Evolutionary conservation across 1,139 yeast species (phyloP), one percentile per base, ranked within the genome.

Genomic region (Yamadazyma dendronema): DNA sequence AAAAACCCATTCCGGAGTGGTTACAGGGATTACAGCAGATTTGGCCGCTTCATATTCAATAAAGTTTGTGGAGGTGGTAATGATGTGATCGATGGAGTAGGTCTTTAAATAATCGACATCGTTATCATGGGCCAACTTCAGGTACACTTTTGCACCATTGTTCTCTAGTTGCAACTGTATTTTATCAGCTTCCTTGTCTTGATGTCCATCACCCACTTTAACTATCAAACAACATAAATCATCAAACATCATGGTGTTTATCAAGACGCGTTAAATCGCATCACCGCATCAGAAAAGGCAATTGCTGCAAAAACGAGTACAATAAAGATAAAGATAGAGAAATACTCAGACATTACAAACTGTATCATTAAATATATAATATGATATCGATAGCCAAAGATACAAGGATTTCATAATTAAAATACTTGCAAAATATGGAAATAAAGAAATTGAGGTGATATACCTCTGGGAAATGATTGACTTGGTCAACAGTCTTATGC

Each of bases 21-120:
- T 84, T 1, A 86, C 77, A 0, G 95, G 92, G 12, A 86, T 71
- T 77, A 84, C 67, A 24, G 74, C 61, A 14, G 68, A 68, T 32
- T 66, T 67, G 2, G 84, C 74, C 12, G 62, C 56, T 4, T 56
- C 55, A 50, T 80, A 83, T 30, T 80, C 80, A 6, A 75, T 72
- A 46, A 84, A 84, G 21, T 75, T 69, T 3, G 67, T 56, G 4
- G 74, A 61, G 24, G 67, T 65, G n/a, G 87, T 62, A 6, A 86
- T 68, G 9, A 86, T 73, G 43, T 81, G 84, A 13, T 80, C 72
- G 46, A 57, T 65, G 10, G 40, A 34, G 22, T 41, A 29, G 8
- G 36, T 34, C 12, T 52, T 54, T 22, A 65, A 47, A 37, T 51
- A 59, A 38, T 65, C 61, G 17, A 37, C 36, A 4, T 42, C 36